phyloP scores from a whole-genome alignment of 1,284 basidiomycete species.

The Cutaneotrichosporon sp. region DNA sequence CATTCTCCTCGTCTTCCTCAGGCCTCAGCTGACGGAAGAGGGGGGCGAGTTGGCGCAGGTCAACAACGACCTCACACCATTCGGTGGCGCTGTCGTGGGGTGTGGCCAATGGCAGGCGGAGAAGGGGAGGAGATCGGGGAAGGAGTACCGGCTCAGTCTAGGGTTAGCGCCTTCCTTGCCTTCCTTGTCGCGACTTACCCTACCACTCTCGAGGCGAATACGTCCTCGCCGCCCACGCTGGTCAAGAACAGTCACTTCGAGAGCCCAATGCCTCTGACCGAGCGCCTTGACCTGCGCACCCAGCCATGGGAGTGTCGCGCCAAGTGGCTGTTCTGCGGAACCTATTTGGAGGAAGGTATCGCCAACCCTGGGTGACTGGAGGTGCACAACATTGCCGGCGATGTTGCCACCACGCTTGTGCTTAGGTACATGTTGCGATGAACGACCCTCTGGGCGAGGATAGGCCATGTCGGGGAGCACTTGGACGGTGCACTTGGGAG shows the following conservation, averaged over 20 bases:
- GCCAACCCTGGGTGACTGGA: conserved; percentile 71
- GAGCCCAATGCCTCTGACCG: conserved; percentile 63
- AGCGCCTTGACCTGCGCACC: conserved; percentile 71
- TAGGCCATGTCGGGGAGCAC: conserved; percentile 61
- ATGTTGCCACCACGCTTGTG: conserved; percentile 45
- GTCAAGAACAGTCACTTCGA: conserved; percentile 75
- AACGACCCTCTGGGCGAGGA: conserved; percentile 4
- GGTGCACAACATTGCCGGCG: conserved; percentile 70
- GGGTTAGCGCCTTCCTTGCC: conserved; percentile 8
- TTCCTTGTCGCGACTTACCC: conserved; percentile 57
- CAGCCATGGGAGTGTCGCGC: conserved; percentile 69
- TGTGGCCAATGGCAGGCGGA: conserved; percentile 73
- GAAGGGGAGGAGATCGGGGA: conserved; percentile 57
- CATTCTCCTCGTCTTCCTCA: background rate
- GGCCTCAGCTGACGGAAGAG: conserved; percentile 56
- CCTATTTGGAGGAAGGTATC: conserved; percentile 62
- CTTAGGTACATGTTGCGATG: conserved; percentile 49
- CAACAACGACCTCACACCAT: conserved; percentile 68
- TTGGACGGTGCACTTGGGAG: conserved; percentile 64
- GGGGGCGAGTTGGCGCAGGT: conserved; percentile 63
- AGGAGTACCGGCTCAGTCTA: conserved; percentile 64
- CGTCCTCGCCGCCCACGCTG: conserved; percentile 61
- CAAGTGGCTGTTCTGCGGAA: conserved; percentile 51
- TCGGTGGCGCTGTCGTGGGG: conserved; percentile 64
- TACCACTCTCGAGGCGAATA: conserved; percentile 73